Conservation (phyloP, 352 stramenopile species). For the Phytopythium vexans region DNA sequence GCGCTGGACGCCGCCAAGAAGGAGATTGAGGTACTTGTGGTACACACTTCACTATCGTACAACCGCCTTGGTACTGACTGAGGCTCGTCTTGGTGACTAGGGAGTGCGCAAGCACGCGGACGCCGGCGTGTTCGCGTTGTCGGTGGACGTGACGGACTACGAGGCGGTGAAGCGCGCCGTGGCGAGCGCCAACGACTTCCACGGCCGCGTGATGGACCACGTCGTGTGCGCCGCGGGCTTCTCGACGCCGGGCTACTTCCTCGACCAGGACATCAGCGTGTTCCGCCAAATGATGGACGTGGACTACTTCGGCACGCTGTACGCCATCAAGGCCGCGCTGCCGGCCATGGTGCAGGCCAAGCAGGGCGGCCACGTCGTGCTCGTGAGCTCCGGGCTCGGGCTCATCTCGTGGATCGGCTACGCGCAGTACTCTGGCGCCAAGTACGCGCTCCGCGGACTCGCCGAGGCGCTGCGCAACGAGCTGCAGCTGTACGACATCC, state of each 20-base stretch:
- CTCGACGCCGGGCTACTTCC: constrained; percentile 63
- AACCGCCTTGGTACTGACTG: constrained; percentile 5
- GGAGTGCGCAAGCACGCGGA: constrained; percentile 25
- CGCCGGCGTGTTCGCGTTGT: constrained; percentile 58
- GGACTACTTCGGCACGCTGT: constrained; percentile 84
- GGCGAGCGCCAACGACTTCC: constrained; percentile 61
- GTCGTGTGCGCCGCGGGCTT: constrained; percentile 68
- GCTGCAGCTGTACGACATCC: constrained; percentile 66
- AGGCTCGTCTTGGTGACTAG: background rate
- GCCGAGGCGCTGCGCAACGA: constrained; percentile 79
- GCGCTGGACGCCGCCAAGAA: constrained; percentile 64
- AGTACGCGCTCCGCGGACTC: constrained; percentile 81
- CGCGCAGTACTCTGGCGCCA: constrained; percentile 72
- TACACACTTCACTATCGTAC: too few species aligned
- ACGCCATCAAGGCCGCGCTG: constrained; percentile 78
- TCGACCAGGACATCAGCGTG: constrained; percentile 67
- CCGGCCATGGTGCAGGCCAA: constrained; percentile 77
- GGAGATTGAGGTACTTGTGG: constrained; percentile 37
- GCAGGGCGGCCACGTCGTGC: constrained; percentile 56
- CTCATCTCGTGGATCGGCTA: constrained; percentile 84
- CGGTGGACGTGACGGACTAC: constrained; percentile 69
- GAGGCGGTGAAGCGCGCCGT: constrained; percentile 58
- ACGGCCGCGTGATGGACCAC: constrained; percentile 64
- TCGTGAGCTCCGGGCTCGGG: constrained; percentile 65
- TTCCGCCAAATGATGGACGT: constrained; percentile 83